Base-by-base conservation (phyloP, 2,329 filamentous ascomycete species). In the Chaetomium strumarium region DNA sequence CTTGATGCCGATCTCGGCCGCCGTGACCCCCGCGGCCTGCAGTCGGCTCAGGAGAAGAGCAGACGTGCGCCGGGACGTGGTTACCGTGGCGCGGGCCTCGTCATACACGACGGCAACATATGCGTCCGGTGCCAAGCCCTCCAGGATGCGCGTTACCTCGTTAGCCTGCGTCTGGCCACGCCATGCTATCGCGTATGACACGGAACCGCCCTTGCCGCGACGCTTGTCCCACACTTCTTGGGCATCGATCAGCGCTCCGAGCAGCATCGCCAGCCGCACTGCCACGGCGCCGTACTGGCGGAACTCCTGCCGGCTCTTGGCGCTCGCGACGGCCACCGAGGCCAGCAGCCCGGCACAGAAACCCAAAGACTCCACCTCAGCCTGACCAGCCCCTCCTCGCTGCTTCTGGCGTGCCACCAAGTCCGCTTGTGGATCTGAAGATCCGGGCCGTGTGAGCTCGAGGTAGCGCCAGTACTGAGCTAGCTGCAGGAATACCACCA, bases 281-380 rank as follows among this genome's bases (percentile, higher is more conserved):
- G 72, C 72, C 0, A 60, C 63, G 2, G 69, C 64, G 0, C 67
- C 71, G 53, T 72, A 65, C 8, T 59, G 51, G 29, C 64, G 44
- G n/a, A 75, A 59, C 1, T 72, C 61, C 0, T 51, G 36, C 1
- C 45, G 41, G 29, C 59, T 66, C 1, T 39, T 9, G 14, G 67
- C 59, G 53, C 64, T 60, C 0, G 71, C 62, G 1, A 72, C 67
- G 0, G 70, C 68, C 12, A 68, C 50, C 7, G 73, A 68, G 38
- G 58, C 65, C n/a, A 75, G 46, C 1, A 73, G 48, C 0, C 72
- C 72, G 1, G 66, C 66, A 34, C 73, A 75, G 47, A 74, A 68
- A 0, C 73, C 72, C 14, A 59, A 24, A 2, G 56, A 44, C 45
- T 55, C 55, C 5, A n/a, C 9, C 36, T 30, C n/a, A n/a, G n/a